A percentile compares a stretch with the other conserved stretches of the same genome.
phyloP scores from a whole-genome alignment of 257 asterid genomes.

The Orobanche coerulescens region DNA sequence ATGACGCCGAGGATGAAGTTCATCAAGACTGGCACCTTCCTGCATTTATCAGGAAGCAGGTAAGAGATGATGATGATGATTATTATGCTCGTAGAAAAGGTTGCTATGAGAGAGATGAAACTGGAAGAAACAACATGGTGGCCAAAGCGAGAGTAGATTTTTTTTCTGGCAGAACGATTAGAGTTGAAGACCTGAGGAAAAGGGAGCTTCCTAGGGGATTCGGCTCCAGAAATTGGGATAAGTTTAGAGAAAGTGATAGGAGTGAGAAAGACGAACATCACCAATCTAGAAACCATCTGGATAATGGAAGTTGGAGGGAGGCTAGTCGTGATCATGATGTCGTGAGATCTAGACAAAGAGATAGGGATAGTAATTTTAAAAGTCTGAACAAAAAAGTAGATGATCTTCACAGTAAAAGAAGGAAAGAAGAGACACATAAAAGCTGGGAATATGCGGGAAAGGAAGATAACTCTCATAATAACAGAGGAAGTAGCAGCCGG shows the following conservation, averaged over 20 bases:
- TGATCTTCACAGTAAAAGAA: conserved; percentile 54
- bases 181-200: conserved; percentile 54
- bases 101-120: conserved; percentile 56
- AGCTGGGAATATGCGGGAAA: conserved; percentile 48
- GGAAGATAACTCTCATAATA: conserved; percentile 46
- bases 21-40: conserved; percentile 48
- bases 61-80: conserved; percentile 40
- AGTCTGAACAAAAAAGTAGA: conserved; percentile 44
- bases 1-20: conserved; percentile 56
- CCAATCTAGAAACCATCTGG: conserved; percentile 51
- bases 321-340: conserved; percentile 48
- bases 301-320: conserved; percentile 58
- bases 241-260: conserved; percentile 58
- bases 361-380: conserved; percentile 47
- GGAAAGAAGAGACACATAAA: conserved; percentile 54
- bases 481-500: conserved; percentile 55
- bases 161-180: conserved; percentile 44
- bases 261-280: conserved; percentile 53
- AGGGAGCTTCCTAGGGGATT: conserved; percentile 52
- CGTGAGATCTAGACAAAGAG: conserved; percentile 48
- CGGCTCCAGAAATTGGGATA: conserved; percentile 47
- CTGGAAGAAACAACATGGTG: conserved; percentile 37
- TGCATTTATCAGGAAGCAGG: conserved; percentile 34
- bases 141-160: conserved; percentile 58
- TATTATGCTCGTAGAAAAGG: conserved; percentile 42